These are phyloP conservation scores for Colletotrichum tofieldiae DNA, from an alignment of 2,329 filamentous ascomycete genomes.

Conservation along the genomic window DNA sequence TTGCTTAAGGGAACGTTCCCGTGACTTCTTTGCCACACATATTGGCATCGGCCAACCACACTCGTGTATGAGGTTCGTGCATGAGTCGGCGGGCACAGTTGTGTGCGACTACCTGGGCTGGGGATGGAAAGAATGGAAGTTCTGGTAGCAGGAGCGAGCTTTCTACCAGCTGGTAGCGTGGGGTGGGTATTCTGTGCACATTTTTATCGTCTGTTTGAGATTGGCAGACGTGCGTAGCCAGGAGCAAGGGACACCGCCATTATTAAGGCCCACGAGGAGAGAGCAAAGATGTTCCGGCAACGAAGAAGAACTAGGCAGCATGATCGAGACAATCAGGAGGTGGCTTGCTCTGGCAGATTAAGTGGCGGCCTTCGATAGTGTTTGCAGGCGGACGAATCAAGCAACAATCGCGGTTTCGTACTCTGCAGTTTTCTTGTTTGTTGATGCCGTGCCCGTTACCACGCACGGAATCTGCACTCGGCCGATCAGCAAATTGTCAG, in stretches of 20 bases:
- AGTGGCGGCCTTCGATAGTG: conserved; percentile 5
- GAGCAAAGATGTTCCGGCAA: conserved; percentile 25
- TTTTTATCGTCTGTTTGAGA: conserved; percentile 60
- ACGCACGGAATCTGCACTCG: conserved; percentile 10
- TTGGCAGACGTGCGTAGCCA: conserved; percentile 57
- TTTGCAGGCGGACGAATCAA: conserved; percentile 7
- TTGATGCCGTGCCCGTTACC: background rate
- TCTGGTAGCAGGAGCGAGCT: conserved; percentile 57
- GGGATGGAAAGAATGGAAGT: conserved; percentile 57
- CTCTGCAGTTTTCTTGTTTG: conserved; percentile 15
- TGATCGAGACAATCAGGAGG: conserved; percentile 1
- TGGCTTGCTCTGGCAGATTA: conserved; percentile 18
- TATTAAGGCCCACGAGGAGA: conserved; percentile 48
- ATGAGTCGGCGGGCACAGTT: conserved; percentile 59
- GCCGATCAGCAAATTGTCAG: conserved; percentile 1
- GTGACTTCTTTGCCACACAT: conserved; percentile 46
- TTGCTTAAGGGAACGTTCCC: conserved; percentile 51
- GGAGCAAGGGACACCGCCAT: conserved; percentile 56
- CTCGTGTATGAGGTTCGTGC: conserved; percentile 58
- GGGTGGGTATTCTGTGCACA: conserved; percentile 58
- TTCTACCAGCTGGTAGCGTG: conserved; percentile 57
- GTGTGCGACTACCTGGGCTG: conserved; percentile 59
- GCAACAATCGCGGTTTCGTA: background rate
- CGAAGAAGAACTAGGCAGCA: background rate
- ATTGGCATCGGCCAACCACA: conserved; percentile 50